Evolutionary conservation across 208 protist genomes (phyloP).

Genomic region (Leishmania aethiopica): DNA sequence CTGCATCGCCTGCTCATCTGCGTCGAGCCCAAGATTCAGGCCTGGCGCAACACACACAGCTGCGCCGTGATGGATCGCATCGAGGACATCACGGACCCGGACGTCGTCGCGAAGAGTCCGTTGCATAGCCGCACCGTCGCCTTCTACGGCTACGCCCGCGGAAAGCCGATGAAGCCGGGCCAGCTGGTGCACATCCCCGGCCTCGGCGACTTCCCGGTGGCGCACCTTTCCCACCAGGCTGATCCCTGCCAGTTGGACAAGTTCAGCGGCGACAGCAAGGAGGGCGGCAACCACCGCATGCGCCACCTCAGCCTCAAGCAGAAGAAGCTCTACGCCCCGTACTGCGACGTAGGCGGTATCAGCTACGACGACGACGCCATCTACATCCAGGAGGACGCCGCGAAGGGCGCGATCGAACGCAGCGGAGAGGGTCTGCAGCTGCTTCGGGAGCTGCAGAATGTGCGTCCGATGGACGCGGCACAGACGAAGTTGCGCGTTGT

Average conservation of each 20-base stretch:
- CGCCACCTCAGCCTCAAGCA: conserved; percentile 94
- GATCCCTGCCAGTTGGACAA: conserved; percentile 96
- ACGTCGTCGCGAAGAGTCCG: conserved; percentile 69
- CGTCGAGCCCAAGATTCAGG: conserved; percentile 96
- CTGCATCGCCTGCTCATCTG: conserved; percentile 97
- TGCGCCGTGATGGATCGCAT: conserved; percentile 96
- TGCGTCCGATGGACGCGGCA: conserved; percentile 72
- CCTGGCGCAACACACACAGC: conserved; percentile 97
- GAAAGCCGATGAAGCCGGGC: conserved; percentile 94
- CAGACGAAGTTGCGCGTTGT: conserved; percentile 50
- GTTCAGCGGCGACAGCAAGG: conserved; percentile 24
- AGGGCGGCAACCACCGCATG: conserved; percentile 76
- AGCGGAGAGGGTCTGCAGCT: conserved; percentile 83
- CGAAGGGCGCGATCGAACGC: conserved; percentile 78
- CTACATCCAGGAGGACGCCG: conserved; percentile 95
- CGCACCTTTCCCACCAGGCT: conserved; percentile 81
- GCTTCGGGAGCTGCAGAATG: conserved; percentile 78
- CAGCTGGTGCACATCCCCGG: conserved; percentile 97
- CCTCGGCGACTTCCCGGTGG: conserved; percentile 96
- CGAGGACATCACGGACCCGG: conserved; percentile 98
- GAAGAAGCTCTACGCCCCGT: conserved; percentile 97
- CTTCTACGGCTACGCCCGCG: conserved; percentile 98
- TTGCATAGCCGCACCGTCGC: conserved; percentile 86
- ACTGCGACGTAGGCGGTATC: conserved; percentile 98
- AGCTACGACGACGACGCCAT: conserved; percentile 98